phyloP scores from a whole-genome alignment of 163 green algal species.

The Scenedesmus sp. region DNA sequence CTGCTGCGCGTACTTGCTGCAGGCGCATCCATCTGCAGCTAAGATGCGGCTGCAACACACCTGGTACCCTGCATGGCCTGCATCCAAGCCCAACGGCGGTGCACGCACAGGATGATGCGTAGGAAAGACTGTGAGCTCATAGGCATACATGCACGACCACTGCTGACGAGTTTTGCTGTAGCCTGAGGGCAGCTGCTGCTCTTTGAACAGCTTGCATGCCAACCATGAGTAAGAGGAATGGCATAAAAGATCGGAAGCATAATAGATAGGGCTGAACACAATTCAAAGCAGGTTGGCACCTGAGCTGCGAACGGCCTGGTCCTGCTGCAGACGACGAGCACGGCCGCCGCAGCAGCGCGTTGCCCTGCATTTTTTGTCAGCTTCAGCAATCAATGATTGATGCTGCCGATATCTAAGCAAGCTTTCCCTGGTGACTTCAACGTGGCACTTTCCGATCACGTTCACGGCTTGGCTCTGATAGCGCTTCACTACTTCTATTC shows the following conservation, averaged over 20 bases:
- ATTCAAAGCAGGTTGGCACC: neutral
- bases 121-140: neutral
- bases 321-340: slow-evolving; percentile 11
- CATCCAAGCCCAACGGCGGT: neutral
- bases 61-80: slow-evolving; percentile 29
- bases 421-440: neutral
- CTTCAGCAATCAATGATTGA: neutral
- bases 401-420: neutral
- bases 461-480: neutral
- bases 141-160: neutral
- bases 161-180: neutral
- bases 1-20: slow-evolving; percentile 43
- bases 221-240: neutral
- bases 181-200: neutral
- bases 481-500: neutral
- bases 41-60: neutral
- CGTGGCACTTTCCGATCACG: neutral
- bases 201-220: neutral
- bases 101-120: neutral
- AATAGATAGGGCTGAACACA: neutral
- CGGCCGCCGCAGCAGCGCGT: slow-evolving; percentile 43
- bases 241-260: neutral
- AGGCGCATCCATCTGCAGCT: slow-evolving; percentile 21
- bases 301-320: neutral
- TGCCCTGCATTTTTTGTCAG: neutral